phyloP scores from a whole-genome alignment of 2,329 filamentous ascomycete species.

The Tricladium varicosporioides region DNA sequence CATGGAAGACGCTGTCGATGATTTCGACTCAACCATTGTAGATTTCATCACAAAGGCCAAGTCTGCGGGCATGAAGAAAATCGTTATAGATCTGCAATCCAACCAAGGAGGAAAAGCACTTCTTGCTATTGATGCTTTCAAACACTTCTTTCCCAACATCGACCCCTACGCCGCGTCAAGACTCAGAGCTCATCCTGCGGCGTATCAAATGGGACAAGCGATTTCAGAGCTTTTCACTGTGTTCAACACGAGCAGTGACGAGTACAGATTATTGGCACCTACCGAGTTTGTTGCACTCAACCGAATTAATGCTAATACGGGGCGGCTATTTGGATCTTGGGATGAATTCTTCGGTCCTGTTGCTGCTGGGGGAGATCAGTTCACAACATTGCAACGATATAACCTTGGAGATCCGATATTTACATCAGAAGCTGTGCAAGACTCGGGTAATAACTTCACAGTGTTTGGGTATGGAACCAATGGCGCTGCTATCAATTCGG shows the following conservation, averaged over 20 bases:
- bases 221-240: slow-evolving; percentile 10
- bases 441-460: slow-evolving; percentile 19
- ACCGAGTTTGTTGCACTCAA: background rate
- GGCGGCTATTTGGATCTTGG: slow-evolving; percentile 4
- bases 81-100: slow-evolving; percentile 58
- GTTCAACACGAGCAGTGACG: background rate
- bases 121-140: slow-evolving; percentile 52
- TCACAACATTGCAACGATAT: slow-evolving; percentile 9
- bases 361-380: slow-evolving; percentile 1
- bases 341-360: slow-evolving; percentile 3
- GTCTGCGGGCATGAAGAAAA: slow-evolving; percentile 46
- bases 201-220: slow-evolving; percentile 2
- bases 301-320: slow-evolving; percentile 1
- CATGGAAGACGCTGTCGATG: slow-evolving; percentile 23
- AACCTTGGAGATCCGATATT: slow-evolving; percentile 12
- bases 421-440: slow-evolving; percentile 11
- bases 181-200: slow-evolving; percentile 10
- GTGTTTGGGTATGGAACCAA: slow-evolving; percentile 25
- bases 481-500: slow-evolving; percentile 29
- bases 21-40: slow-evolving; percentile 30
- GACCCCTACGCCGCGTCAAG: slow-evolving; percentile 10
- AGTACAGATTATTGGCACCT: background rate
- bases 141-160: slow-evolving; percentile 29
- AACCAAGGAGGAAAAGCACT: slow-evolving; percentile 59
- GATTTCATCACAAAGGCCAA: slow-evolving; percentile 43